Conservation (phyloP, 805 yeast genomes). For the Ogataea methanolica region DNA sequence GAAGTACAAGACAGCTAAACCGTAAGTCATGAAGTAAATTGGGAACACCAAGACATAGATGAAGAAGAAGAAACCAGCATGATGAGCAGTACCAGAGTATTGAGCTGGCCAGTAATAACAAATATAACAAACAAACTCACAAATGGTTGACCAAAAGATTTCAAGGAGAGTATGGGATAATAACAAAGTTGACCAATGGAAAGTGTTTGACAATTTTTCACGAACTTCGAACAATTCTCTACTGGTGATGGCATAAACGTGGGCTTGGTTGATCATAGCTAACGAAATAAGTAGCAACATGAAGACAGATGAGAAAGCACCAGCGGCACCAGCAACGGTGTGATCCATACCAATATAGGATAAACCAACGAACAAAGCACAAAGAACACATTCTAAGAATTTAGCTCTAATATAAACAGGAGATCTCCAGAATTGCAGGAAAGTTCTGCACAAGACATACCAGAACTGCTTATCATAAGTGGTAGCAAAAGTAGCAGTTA, state of each 20-base stretch:
- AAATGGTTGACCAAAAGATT: conserved; percentile 51
- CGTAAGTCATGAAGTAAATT: conserved; percentile 46
- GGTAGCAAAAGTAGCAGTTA: conserved; percentile 37
- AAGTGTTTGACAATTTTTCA: conserved; percentile 65
- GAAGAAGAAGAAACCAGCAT: conserved; percentile 44
- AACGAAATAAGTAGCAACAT: conserved; percentile 57
- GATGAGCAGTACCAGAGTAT: conserved; percentile 33
- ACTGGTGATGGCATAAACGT: conserved; percentile 50
- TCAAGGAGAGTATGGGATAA: conserved; percentile 53
- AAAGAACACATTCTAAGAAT: conserved; percentile 36
- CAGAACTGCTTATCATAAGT: conserved; percentile 36
- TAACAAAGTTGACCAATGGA: conserved; percentile 61
- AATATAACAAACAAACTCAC: conserved; percentile 43
- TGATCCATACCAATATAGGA: conserved; percentile 56
- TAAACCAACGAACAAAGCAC: conserved; percentile 49
- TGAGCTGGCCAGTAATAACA: conserved; percentile 33
- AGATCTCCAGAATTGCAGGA: conserved; percentile 44
- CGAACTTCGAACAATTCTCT: conserved; percentile 66
- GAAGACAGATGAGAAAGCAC: conserved; percentile 48
- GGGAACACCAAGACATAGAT: conserved; percentile 36
- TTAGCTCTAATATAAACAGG: conserved; percentile 49
- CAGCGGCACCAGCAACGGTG: conserved; percentile 50
- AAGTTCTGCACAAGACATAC: conserved; percentile 36
- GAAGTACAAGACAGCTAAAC: conserved; percentile 50
- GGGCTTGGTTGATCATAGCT: conserved; percentile 61